These are phyloP conservation scores for Tricholoma sp. DNA, from an alignment of 768 basidiomycete species.

Conservation along the genomic window DNA sequence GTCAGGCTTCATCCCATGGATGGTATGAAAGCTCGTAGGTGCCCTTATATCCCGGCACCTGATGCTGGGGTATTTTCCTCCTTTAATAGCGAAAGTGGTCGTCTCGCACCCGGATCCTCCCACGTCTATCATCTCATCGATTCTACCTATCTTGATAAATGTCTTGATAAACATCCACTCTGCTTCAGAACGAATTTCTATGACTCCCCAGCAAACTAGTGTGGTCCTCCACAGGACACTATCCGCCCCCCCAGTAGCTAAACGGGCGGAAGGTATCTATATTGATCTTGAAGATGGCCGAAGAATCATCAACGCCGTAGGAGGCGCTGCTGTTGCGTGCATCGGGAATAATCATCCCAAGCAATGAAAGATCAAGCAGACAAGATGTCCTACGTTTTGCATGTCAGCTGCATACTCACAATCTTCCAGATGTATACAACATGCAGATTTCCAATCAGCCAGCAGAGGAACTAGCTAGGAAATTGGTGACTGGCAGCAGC, in stretches of 20 bases:
- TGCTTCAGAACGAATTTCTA: background rate
- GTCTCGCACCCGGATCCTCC: background rate
- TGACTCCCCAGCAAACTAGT: slow-evolving; percentile 9
- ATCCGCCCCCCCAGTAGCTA: slow-evolving; percentile 68
- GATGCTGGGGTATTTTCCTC: background rate
- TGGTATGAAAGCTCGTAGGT: background rate
- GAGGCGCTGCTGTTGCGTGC: slow-evolving; percentile 82
- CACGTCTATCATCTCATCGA: background rate
- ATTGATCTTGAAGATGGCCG: slow-evolving; percentile 66
- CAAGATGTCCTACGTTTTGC: slow-evolving; percentile 35
- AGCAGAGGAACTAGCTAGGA: slow-evolving; percentile 72
- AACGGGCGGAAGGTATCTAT: slow-evolving; percentile 62
- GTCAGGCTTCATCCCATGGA: background rate
- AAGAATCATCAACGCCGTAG: slow-evolving; percentile 71
- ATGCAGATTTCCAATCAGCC: slow-evolving; percentile 80
- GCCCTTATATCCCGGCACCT: background rate
- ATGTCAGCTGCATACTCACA: background rate
- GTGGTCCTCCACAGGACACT: slow-evolving; percentile 65
- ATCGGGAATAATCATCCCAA: slow-evolving; percentile 69
- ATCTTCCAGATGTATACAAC: slow-evolving; percentile 69
- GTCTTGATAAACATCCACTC: background rate
- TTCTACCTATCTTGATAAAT: background rate
- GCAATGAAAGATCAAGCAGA: slow-evolving; percentile 80
- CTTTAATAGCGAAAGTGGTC: background rate
- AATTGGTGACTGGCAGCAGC: slow-evolving; percentile 56